Conservation (phyloP, 345 rosid genomes). For the Murraya paniculata region DNA sequence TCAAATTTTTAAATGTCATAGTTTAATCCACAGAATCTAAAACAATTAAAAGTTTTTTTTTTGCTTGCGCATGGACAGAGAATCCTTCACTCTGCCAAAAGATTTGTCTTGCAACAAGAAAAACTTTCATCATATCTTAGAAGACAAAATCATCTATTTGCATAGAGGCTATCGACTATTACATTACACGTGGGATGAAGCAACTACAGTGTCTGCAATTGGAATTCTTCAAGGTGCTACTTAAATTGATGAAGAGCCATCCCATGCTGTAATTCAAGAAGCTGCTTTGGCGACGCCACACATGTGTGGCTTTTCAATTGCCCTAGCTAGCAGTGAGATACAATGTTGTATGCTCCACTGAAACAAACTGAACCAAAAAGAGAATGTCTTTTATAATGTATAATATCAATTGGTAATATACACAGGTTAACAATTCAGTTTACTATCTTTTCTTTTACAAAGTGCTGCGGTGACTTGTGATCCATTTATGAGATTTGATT, state of each 20-base stretch:
- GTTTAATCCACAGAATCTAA: neutral
- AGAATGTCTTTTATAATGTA: neutral
- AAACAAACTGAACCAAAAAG: neutral
- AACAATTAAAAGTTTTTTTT: too few relatives aligned
- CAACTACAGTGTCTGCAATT: slow-evolving; percentile 1
- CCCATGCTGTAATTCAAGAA: slow-evolving; percentile 15
- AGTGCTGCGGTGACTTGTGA: neutral
- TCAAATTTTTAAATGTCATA: neutral
- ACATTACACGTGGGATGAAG: neutral
- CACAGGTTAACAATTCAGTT: neutral
- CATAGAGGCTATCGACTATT: neutral
- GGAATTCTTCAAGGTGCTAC: slow-evolving; percentile 1
- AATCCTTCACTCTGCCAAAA: slow-evolving; percentile 11
- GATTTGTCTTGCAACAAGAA: neutral
- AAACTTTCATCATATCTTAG: neutral
- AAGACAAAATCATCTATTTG: neutral
- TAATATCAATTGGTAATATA: neutral
- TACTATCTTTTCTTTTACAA: neutral
- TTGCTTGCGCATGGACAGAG: neutral
- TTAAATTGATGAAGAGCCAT: slow-evolving; percentile 10
- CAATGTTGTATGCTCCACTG: slow-evolving; percentile 4
- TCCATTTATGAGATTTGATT: neutral
- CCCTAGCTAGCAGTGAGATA: neutral
- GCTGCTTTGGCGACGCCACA: slow-evolving; percentile 9
- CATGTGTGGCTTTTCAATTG: slow-evolving; percentile 16